Evolutionary conservation across 495 filamentous ascomycete species (phyloP).

Genomic region (Talaromyces adpressus): DNA sequence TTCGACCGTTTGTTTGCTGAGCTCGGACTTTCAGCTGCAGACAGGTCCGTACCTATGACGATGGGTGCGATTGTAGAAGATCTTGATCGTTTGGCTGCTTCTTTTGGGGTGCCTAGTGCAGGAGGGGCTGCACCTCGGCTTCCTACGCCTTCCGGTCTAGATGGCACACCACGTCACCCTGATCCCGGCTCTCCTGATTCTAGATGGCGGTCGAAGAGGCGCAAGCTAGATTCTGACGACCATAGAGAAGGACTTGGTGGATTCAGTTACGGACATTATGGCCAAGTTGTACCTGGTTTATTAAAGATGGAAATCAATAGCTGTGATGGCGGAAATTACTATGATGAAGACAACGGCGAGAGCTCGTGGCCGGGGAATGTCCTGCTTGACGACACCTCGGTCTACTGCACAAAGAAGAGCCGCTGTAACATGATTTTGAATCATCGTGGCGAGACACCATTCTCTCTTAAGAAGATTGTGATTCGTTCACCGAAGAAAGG

Average conservation of each 20-base stretch:
- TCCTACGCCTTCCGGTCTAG: not conserved
- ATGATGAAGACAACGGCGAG: slow-evolving; percentile 44
- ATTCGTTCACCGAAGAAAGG: slow-evolving; percentile 79
- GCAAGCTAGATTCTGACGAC: slow-evolving; percentile 65
- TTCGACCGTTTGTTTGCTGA: not conserved
- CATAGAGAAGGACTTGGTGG: slow-evolving; percentile 42
- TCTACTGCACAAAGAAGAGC: slow-evolving; percentile 82
- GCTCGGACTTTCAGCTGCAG: not conserved
- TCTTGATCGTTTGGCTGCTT: not conserved
- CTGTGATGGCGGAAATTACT: slow-evolving; percentile 81
- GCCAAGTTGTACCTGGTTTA: slow-evolving; percentile 73
- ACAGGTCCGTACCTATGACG: not conserved
- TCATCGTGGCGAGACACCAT: slow-evolving; percentile 71
- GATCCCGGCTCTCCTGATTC: slow-evolving; percentile 14
- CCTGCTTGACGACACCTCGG: slow-evolving; percentile 68
- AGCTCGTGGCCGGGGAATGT: slow-evolving; percentile 73
- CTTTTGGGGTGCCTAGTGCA: not conserved
- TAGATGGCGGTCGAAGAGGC: slow-evolving; percentile 56
- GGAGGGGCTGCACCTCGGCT: not conserved
- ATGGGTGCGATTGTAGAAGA: not conserved
- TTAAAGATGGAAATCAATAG: slow-evolving; percentile 78
- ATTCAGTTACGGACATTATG: slow-evolving; percentile 73
- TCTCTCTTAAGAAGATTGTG: slow-evolving; percentile 73
- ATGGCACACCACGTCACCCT: not conserved
- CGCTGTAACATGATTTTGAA: slow-evolving; percentile 78